These are phyloP conservation scores for Heritiera fomes DNA, from an alignment of 345 rosid species.

Conservation along the genomic window DNA sequence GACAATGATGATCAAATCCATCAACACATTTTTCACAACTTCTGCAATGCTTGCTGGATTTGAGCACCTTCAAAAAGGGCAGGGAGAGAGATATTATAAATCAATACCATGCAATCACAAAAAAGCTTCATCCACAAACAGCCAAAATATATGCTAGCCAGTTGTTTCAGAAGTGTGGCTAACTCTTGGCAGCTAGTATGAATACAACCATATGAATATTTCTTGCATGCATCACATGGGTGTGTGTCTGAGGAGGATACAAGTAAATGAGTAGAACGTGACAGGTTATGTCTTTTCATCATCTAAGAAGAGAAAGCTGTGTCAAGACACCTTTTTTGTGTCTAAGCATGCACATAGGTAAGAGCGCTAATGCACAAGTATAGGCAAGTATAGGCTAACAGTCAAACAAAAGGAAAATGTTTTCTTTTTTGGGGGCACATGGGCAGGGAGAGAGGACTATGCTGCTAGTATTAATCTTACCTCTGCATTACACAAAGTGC, in stretches of 20 bases:
- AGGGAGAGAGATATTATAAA: neutral
- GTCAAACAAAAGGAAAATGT: neutral
- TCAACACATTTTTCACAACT: slow-evolving; percentile 94
- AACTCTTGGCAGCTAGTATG: neutral
- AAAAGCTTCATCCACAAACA: neutral
- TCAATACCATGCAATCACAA: neutral
- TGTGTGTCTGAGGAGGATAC: neutral
- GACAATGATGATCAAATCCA: slow-evolving; percentile 98
- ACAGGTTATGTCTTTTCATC: neutral
- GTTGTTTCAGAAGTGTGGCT: neutral
- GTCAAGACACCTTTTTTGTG: neutral
- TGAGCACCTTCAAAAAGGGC: slow-evolving; percentile 56
- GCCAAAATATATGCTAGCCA: slow-evolving; percentile 7
- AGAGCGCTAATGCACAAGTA: neutral
- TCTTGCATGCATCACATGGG: neutral
- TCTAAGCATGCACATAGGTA: neutral
- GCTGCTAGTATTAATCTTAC: slow-evolving; percentile 34
- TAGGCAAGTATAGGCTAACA: neutral
- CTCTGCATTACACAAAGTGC: slow-evolving; percentile 94
- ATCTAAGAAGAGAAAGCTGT: slow-evolving; percentile 8
- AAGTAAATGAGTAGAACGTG: neutral
- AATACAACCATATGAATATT: neutral
- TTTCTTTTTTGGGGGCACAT: neutral
- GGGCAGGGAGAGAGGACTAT: neutral
- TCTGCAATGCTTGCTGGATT: slow-evolving; percentile 96